Evolutionary conservation across 2,329 filamentous ascomycete species (phyloP), one percentile per base, ranked within the genome.

Genomic region (Blastomyces gilchristii): DNA sequence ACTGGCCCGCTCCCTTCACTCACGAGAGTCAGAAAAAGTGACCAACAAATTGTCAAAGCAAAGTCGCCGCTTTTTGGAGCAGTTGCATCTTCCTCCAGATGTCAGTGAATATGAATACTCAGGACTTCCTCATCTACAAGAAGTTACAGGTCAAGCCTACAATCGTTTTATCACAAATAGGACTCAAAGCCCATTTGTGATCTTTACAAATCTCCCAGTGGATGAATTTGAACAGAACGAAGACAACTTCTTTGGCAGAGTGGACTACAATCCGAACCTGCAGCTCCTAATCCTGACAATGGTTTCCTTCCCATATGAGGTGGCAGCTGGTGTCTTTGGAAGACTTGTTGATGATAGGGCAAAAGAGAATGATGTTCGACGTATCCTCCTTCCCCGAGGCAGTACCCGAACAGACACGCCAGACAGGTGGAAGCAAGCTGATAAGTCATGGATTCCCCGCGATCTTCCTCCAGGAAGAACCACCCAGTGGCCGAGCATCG

Each of bases 131-230:
- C 37, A 49, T 47, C 47, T 62, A 53, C 34, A 49, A 47, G 52
- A 58, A 58, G 52, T 43, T 45, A 49, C 47, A 25, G 41, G 34
- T 31, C 31, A 47, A 47, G 61, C 37, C n/a, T 62, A 62, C 25
- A 11, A 47, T 31, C 39, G 41, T 49, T 62, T 62, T 45, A 50
- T 47, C 11, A 37, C 25, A 39, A 31, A 57, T 22, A 18, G 18
- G 49, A 14, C 37, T 18, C 60, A 62, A 57, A 62, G 49, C n/a
- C 61, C 61, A 25, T 57, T 62, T 62, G 53, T 62, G 22, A 28
- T 62, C 28, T 45, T 62, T 57, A 58, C 61, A 58, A 49, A 56
- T 37, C 3, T 62, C 28, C 39, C 53, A 28, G 16, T 34, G 28
- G 61, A 62, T 37, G 61, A 56, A 62, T 56, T 62, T 8, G 61